These are phyloP conservation scores for Botrytis squamosa DNA, from an alignment of 2,329 filamentous ascomycete species.

Conservation along the genomic window DNA sequence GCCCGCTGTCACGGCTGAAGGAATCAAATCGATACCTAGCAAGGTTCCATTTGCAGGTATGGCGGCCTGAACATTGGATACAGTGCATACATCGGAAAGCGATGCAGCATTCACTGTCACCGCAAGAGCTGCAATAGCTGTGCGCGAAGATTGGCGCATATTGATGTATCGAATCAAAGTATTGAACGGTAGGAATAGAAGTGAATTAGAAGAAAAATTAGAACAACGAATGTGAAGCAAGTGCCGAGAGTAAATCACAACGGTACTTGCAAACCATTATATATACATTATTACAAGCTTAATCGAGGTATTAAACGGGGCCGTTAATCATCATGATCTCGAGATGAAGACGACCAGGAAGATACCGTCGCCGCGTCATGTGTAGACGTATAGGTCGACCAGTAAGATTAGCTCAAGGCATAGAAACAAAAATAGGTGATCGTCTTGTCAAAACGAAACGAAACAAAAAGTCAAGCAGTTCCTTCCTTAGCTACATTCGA, in stretches of 20 bases:
- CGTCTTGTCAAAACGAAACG: neutral
- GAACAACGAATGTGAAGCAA: neutral
- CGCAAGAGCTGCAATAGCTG: slow-evolving; percentile 24
- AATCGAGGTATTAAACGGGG: neutral
- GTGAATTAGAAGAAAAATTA: neutral
- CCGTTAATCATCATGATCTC: neutral
- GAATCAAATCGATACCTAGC: slow-evolving; percentile 29
- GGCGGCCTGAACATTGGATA: neutral
- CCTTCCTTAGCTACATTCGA: neutral
- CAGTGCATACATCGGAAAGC: neutral
- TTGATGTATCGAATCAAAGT: neutral
- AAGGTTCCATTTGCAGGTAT: slow-evolving; percentile 7
- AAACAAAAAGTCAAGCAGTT: neutral
- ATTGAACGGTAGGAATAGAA: neutral
- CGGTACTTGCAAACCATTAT: neutral
- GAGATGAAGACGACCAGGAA: neutral
- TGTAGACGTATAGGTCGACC: neutral
- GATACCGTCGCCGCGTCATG: neutral
- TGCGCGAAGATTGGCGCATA: neutral
- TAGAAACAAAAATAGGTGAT: neutral
- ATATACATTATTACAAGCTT: neutral
- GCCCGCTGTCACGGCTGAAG: slow-evolving; percentile 42
- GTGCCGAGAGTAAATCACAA: neutral
- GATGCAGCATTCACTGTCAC: slow-evolving; percentile 1
- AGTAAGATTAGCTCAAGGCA: neutral